Percentiles rank a stretch among this genome's conserved stretches.
Conservation (phyloP, 345 rosid genomes). For the Noccaea bulbosa region DNA sequence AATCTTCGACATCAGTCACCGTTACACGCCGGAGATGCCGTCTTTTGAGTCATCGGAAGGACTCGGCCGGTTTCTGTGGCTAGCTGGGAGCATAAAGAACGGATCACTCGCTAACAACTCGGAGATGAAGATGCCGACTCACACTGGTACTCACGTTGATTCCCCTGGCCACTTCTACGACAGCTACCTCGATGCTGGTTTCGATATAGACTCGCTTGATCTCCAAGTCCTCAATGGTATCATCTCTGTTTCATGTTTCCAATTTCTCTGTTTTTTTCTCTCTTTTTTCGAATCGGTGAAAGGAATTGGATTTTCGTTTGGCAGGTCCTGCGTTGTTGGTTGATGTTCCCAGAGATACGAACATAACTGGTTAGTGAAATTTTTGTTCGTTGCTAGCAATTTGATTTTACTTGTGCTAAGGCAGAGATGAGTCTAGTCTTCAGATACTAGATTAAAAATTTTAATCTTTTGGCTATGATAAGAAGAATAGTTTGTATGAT, state of each 20-base stretch:
- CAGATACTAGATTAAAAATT: background rate
- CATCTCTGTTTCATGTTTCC: background rate
- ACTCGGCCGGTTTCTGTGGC: conserved; percentile 66
- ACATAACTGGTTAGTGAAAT: conserved; percentile 56
- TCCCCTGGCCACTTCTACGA: conserved; percentile 86
- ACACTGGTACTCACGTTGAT: conserved; percentile 92
- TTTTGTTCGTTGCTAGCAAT: background rate
- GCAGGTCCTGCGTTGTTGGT: conserved; percentile 61
- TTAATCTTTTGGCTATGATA: too few species aligned
- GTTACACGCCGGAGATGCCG: conserved; percentile 65
- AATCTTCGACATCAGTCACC: conserved; percentile 77
- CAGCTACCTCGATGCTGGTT: conserved; percentile 80
- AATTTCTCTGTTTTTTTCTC: background rate
- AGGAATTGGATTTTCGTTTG: conserved; percentile 2
- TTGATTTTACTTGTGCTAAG: background rate
- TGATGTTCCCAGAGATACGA: conserved; percentile 61
- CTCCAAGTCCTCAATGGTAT: conserved; percentile 68
- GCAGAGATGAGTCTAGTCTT: background rate
- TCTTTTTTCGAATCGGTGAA: background rate
- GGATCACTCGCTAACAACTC: conserved; percentile 78
- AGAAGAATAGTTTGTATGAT: background rate
- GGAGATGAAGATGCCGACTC: conserved; percentile 73
- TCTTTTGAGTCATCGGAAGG: conserved; percentile 52
- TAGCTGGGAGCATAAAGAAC: conserved; percentile 77
- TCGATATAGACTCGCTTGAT: conserved; percentile 88